Base-by-base conservation (phyloP, 768 basidiomycete species). In the Rhizopogon vinicolor region DNA sequence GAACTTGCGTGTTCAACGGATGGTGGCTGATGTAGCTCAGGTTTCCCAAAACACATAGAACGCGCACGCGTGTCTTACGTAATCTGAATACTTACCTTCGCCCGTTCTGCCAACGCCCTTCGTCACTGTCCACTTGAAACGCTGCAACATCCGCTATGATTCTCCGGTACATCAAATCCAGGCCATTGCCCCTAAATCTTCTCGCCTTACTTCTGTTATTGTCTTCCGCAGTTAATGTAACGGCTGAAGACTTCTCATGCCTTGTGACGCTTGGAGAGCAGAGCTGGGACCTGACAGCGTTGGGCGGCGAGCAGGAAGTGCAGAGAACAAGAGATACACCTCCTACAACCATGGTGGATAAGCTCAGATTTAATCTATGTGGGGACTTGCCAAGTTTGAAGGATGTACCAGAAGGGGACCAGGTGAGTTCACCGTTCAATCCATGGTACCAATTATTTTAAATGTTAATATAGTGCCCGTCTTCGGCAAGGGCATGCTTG, bases 401-500 rank as follows among this genome's bases (percentile, higher is more conserved):
- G 31, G 77, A 64, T 35, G 71, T 85, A 18, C 60, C 76, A 29
- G 73, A 79, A 3, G 63, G 68, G 29, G 91, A 93, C 72, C 89
- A 91, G 81, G 91, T 91, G 64, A 60, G 80, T 72, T 43, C 41
- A 33, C 40, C 28, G 12, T 44, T 52, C 19, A 39, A 33, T 45
- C 37, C 8, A 5, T 40, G 19, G 44, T 44, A 13, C 50, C 28
- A 19, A 51, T 54, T 54, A 48, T 59, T 53, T 59, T 28, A 46
- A n/a, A 41, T 51, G 44, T 25, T 50, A 28, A 33, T 46, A 18
- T 61, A 93, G 91, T 93, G 91, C 72, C 68, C 79, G 18, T 52
- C 66, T 19, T 87, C 83, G 22, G 89, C 89, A 46, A 77, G 85
- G 62, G 88, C 84, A 48, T 95, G 93, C 70, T 73, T 92, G 31